These are phyloP conservation scores for Protomyces inouyei DNA, from an alignment of 1,139 yeast genomes.

Conservation along the genomic window DNA sequence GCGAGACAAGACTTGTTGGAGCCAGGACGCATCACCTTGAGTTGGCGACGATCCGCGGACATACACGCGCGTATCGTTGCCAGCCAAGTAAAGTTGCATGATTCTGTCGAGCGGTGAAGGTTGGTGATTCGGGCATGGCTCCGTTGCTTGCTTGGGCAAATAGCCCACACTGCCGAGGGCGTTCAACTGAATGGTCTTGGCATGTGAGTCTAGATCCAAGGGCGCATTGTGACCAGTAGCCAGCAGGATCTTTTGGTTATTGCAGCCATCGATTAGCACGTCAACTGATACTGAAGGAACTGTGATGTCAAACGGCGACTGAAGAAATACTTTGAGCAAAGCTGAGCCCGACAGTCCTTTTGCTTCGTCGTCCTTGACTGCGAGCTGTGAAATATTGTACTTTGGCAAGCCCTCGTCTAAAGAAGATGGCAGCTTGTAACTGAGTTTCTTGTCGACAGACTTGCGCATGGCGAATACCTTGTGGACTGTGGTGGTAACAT, in stretches of 20 bases:
- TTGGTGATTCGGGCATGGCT: background rate
- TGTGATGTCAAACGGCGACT: background rate
- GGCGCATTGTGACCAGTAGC: slow-evolving; percentile 10
- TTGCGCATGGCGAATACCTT: background rate
- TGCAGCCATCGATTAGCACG: slow-evolving; percentile 7
- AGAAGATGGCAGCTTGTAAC: background rate
- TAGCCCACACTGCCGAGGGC: background rate
- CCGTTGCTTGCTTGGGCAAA: slow-evolving; percentile 2
- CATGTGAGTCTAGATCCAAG: background rate
- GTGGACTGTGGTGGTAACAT: slow-evolving; percentile 1
- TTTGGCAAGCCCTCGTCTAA: background rate
- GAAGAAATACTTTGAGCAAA: background rate
- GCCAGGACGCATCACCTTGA: slow-evolving; percentile 2
- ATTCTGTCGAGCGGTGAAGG: slow-evolving; percentile 9
- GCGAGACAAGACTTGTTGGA: background rate
- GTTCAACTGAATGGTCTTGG: background rate
- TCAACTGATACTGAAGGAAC: slow-evolving; percentile 1
- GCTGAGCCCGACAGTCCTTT: slow-evolving; percentile 9
- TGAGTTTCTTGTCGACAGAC: background rate
- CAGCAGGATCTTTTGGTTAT: slow-evolving; percentile 1
- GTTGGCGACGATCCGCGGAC: background rate
- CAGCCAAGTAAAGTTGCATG: slow-evolving; percentile 17
- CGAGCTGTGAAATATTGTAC: slow-evolving; percentile 3
- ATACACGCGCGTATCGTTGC: slow-evolving; percentile 9
- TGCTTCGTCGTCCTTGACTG: background rate